Base-by-base conservation (phyloP, 2,329 filamentous ascomycete species). In the Ambrosiella cleistominuta region DNA sequence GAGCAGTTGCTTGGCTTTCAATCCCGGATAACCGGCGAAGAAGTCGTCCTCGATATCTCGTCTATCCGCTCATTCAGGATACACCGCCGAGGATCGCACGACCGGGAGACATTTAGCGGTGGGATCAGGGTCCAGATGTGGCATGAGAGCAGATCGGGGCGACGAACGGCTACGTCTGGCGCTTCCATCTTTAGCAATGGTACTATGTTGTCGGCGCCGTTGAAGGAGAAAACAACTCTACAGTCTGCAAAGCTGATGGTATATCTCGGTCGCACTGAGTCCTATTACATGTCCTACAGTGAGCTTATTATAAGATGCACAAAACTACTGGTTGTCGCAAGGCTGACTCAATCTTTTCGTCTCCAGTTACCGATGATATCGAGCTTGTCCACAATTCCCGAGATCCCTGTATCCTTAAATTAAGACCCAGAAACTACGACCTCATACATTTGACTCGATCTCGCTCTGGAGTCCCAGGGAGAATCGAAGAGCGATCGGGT, bases 121-220 rank as follows among this genome's bases (percentile, higher is more conserved):
- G 40, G 37, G 7, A 39, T 58, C n/a, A 50, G 57, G 13, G 17
- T 58, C 13, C 57, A 58, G 42, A 19, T 58, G 19, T 58, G 57
- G 57, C 8, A 55, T 11, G 57, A 58, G 51, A n/a, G 13, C 11
- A 40, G 36, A 7, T 27, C 17, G 12, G 12, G 42, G 8, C 40
- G 7, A 6, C 44, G 42, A 12, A 40, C 44, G 12, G 51, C 15
- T 3, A 36, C 40, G 3, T 51, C 51, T n/a, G 37, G 51, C 35
- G 12, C 50, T n/a, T 51, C 57, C 2, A 15, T 58, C 2, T 45
- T 38, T 15, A 54, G 40, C 15, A 55, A 58, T 27, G 51, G 44
- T 13, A 49, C 15, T 1, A n/a, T 44, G 2, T 42, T 58, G 36
- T 39, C 51, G 6, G 57, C 39, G 1, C 52, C 57, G 12, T 3